phyloP scores from a whole-genome alignment of 495 filamentous ascomycete species.

The Viridothelium virens region DNA sequence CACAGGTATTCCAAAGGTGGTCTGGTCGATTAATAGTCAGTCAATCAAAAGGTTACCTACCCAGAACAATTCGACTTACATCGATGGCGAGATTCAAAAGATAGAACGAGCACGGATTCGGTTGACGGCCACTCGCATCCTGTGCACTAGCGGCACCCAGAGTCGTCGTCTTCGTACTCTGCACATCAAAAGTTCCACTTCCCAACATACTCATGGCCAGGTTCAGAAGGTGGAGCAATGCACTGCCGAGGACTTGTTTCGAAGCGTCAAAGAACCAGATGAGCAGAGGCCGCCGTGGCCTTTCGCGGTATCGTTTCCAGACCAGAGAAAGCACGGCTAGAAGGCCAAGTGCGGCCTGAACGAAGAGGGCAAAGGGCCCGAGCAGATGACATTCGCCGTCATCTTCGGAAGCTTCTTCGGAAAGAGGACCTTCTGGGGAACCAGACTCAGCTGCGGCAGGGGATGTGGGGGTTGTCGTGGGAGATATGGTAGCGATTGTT shows the following conservation, averaged over 20 bases:
- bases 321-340: conserved; percentile 79
- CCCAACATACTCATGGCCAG: conserved; percentile 93
- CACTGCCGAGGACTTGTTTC: conserved; percentile 93
- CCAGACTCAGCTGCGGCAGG: neutral
- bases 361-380: conserved; percentile 77
- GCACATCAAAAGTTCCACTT: conserved; percentile 60
- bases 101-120: conserved; percentile 96
- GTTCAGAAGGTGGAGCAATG: conserved; percentile 83
- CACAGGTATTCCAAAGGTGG: conserved; percentile 89
- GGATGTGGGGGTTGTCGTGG: neutral
- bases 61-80: conserved; percentile 50
- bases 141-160: conserved; percentile 17
- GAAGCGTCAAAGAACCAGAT: conserved; percentile 96
- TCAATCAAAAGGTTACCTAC: neutral
- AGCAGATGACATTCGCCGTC: conserved; percentile 73
- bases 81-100: conserved; percentile 88
- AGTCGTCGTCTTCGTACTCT: conserved; percentile 38
- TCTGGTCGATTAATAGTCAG: conserved; percentile 45
- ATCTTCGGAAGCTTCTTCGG: conserved; percentile 28
- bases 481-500: conserved; percentile 10
- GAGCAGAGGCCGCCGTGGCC: conserved; percentile 81
- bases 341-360: conserved; percentile 80
- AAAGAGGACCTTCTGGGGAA: conserved; percentile 6
- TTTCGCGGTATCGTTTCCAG: conserved; percentile 86
- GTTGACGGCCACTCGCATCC: conserved; percentile 27